A percentile compares a stretch with the other conserved stretches of the same genome.
These are phyloP conservation scores for Tuctoria greenei DNA, from an alignment of 176 grass and related monocot species.

Conservation along the genomic window DNA sequence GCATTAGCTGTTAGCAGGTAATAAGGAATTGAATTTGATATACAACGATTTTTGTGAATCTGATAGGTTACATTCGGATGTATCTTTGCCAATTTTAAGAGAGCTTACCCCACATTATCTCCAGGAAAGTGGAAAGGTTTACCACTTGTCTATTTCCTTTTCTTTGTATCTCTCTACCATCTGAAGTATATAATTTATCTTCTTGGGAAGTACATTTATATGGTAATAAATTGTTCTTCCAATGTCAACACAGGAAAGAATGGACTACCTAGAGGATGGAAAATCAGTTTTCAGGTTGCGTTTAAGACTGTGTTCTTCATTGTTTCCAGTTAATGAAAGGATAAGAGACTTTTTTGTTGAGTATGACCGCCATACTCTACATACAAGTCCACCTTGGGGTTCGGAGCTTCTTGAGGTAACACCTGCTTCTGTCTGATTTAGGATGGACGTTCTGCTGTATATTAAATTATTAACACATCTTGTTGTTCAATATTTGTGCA, in stretches of 20 bases:
- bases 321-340: slow-evolving; percentile 94
- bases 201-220: slow-evolving; percentile 15
- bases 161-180: not conserved
- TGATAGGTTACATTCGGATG: slow-evolving; percentile 82
- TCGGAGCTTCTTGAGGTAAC: slow-evolving; percentile 99
- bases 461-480: slow-evolving; percentile 15
- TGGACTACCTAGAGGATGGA: slow-evolving; percentile 93
- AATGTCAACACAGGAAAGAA: slow-evolving; percentile 65
- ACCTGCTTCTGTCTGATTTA: slow-evolving; percentile 10
- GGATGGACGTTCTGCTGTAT: slow-evolving; percentile 29
- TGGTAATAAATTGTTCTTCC: slow-evolving; percentile 5
- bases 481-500: slow-evolving; percentile 36
- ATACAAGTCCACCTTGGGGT: slow-evolving; percentile 97
- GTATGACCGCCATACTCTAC: slow-evolving; percentile 95
- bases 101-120: slow-evolving; percentile 91
- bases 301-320: slow-evolving; percentile 83
- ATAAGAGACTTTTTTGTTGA: slow-evolving; percentile 94
- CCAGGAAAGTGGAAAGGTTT: slow-evolving; percentile 94
- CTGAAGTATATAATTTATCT: slow-evolving; percentile 16
- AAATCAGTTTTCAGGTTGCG: slow-evolving; percentile 90
- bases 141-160: not conserved
- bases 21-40: slow-evolving; percentile 35
- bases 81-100: slow-evolving; percentile 96
- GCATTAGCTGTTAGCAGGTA: not conserved
- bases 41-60: slow-evolving; percentile 22